Conservation (phyloP, 2,329 filamentous ascomycete genomes). For the Fusarium burgessii region DNA sequence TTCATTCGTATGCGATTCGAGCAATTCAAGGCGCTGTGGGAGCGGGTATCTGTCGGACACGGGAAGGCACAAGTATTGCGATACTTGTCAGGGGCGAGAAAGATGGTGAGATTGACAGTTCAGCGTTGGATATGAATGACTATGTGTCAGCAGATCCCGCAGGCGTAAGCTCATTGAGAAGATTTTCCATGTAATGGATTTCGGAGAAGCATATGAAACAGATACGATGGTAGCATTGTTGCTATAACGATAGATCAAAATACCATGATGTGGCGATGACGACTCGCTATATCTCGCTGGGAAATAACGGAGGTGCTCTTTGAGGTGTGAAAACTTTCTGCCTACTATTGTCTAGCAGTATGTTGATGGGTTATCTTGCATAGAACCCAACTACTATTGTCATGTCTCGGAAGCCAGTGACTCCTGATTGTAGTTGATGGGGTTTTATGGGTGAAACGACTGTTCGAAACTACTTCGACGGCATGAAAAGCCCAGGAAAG, state of each 20-base stretch:
- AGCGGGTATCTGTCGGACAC: constrained; percentile 59
- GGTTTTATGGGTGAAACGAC: no score
- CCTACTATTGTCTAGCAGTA: no score
- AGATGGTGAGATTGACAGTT: not conserved
- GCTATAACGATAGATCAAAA: not conserved
- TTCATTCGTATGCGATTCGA: constrained; percentile 61
- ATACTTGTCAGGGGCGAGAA: constrained; percentile 63
- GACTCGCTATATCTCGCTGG: not conserved
- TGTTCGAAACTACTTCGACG: no score
- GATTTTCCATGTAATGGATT: constrained; percentile 21
- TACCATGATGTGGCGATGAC: not conserved
- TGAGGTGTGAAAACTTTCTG: no score
- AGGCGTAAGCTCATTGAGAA: constrained; percentile 14
- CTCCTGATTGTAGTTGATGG: no score
- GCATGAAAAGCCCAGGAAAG: no score
- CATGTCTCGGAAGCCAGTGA: no score
- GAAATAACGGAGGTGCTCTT: not conserved
- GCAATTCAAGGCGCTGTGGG: constrained; percentile 57
- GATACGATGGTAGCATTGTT: not conserved
- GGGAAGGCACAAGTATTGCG: constrained; percentile 66
- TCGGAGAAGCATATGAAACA: not conserved
- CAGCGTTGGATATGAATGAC: constrained; percentile 2
- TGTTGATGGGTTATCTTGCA: no score
- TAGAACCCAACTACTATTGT: no score
- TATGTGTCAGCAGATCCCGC: constrained; percentile 3